Evolutionary conservation across 1,284 basidiomycete genomes (phyloP), one percentile per base, ranked within the genome.

Genomic region (Pholiota adiposa): DNA sequence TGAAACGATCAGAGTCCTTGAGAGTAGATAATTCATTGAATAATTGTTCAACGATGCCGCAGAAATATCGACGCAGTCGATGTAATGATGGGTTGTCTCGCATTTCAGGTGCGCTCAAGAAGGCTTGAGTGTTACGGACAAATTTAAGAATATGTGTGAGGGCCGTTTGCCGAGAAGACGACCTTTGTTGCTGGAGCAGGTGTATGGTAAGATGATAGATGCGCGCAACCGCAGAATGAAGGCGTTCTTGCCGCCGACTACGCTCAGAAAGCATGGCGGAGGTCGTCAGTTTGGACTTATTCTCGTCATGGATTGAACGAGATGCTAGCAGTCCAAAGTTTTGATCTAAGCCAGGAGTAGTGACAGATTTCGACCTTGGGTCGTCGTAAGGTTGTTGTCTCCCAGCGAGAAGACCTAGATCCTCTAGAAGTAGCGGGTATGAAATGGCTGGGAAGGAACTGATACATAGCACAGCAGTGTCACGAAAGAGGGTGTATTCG

Each of bases 181-280:
- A 87, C 44, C 89, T 84, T 52, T 90, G 85, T 55, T 90, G 83
- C 60, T 90, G 87, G 51, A 97, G 79, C 43, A 89, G 82, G 53
- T 89, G 88, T 1, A 95, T 88, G 0, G 95, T 95, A 29, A 96
- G 82, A 68, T 88, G 89, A 70, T 96, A 95, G 31, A 97, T 95
- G 48, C 93, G 89, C 6, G 92, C 93, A n/a, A 97, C 88, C 12
- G 94, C 91, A 0, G 93, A 93, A 74, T 93, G 92, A 41, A 97
- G 81, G 14, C 92, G 86, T 63, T 92, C 92, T 66, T 94, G 91
- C 49, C 89, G 82, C 46, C 90, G 84, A 53, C 81, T 84, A 4
- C 90, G 84, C 29, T 86, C 84, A 16, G 78, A 71, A 5, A 73
- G 72, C 4, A 82, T 73, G 9, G 76, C 67, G 2, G 74, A 67